A percentile compares a stretch with the other conserved stretches of the same genome.
Conservation (phyloP, 2,329 filamentous ascomycete genomes). For the Paraphaeosphaeria minitans region DNA sequence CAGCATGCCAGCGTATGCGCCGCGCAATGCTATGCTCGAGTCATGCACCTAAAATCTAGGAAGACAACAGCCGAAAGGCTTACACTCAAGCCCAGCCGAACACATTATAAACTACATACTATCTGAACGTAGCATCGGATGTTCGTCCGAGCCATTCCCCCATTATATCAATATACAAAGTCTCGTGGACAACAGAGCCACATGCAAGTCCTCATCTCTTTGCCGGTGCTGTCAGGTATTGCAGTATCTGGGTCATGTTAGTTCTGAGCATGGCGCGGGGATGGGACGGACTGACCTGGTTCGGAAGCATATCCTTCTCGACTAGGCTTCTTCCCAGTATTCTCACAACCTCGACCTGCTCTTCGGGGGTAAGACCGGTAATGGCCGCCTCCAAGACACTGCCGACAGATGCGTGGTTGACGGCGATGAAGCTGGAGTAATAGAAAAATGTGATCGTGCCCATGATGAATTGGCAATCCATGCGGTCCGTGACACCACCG, state of each 20-base stretch:
- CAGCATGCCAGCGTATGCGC: neutral
- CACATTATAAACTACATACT: conserved; percentile 11
- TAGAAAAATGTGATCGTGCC: conserved; percentile 98
- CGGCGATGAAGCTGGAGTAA: conserved; percentile 94
- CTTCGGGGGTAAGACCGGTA: conserved; percentile 81
- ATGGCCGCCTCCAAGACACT: conserved; percentile 90
- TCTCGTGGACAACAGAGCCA: neutral
- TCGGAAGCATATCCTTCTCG: conserved; percentile 64
- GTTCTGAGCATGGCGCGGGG: neutral
- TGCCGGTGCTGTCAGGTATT: conserved; percentile 3
- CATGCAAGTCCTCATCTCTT: neutral
- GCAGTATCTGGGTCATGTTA: neutral
- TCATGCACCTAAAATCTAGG: neutral
- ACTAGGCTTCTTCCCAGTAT: conserved; percentile 67
- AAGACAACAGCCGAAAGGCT: neutral
- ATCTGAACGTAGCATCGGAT: neutral
- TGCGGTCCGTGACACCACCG: conserved; percentile 96
- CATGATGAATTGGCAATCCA: conserved; percentile 99
- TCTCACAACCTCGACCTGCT: conserved; percentile 81
- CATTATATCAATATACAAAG: neutral
- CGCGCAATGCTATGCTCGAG: neutral
- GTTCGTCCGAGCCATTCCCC: neutral
- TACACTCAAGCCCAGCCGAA: neutral
- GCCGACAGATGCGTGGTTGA: conserved; percentile 83
- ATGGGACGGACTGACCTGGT: conserved; percentile 51